Conservation (phyloP, 225 moss, liverwort and hornwort genomes). For the Marchantia polymorpha region DNA sequence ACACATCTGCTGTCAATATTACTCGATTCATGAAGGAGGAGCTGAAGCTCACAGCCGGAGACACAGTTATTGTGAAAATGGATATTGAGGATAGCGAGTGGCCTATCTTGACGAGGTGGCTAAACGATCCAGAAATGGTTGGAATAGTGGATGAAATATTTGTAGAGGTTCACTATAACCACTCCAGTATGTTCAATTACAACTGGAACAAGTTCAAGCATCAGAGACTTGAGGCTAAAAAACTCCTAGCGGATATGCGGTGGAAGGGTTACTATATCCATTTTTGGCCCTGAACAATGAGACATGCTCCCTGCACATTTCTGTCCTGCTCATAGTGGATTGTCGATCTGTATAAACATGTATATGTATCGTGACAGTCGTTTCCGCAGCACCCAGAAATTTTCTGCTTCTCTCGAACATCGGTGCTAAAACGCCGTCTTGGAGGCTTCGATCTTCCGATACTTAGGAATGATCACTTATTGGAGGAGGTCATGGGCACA, state of each 20-base stretch:
- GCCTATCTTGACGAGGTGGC: conserved; percentile 65
- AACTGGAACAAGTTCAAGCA: conserved; percentile 58
- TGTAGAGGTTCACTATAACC: conserved; percentile 82
- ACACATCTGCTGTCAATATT: conserved; percentile 52
- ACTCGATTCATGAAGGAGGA: conserved; percentile 80
- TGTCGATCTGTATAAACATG: too few relatives aligned
- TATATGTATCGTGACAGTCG: too few relatives aligned
- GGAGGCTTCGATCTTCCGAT: too few relatives aligned
- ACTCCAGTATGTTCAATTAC: conserved; percentile 58
- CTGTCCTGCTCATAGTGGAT: too few relatives aligned
- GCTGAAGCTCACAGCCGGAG: conserved; percentile 49
- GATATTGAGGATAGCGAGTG: conserved; percentile 91
- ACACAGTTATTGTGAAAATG: conserved; percentile 86
- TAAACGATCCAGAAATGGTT: conserved; percentile 62
- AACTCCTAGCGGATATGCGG: conserved; percentile 62
- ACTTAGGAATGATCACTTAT: too few relatives aligned
- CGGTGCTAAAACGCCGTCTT: too few relatives aligned
- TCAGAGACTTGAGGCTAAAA: conserved; percentile 54
- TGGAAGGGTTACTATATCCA: conserved; percentile 78
- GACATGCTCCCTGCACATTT: too few relatives aligned
- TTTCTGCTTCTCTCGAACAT: too few relatives aligned
- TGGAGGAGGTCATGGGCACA: too few relatives aligned
- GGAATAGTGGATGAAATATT: conserved; percentile 81
- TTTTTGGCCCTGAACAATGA: conserved; percentile 63
- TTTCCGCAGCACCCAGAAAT: too few relatives aligned